Evolutionary conservation across 495 filamentous ascomycete species (phyloP).

Genomic region (Aspergillus diversus): DNA sequence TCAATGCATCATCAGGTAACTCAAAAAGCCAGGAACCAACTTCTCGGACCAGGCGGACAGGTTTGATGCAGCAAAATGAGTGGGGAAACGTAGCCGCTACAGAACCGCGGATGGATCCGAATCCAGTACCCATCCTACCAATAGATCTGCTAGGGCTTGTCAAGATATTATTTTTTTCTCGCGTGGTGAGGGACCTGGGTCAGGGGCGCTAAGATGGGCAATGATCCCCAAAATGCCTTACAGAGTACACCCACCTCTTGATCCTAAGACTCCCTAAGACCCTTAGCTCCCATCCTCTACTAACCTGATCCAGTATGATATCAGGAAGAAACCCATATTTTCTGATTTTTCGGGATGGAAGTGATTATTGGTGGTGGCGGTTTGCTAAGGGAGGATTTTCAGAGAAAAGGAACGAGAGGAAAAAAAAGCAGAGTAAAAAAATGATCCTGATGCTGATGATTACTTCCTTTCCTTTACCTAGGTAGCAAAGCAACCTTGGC

Average conservation of each 20-base stretch:
- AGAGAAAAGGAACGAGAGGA: not conserved
- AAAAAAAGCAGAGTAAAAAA: not conserved
- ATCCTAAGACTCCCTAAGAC: not conserved
- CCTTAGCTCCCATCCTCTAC: slow-evolving; percentile 4
- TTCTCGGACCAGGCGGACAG: slow-evolving; percentile 23
- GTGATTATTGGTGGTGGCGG: slow-evolving; percentile 15
- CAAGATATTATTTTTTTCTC: slow-evolving; percentile 26
- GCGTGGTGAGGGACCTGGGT: slow-evolving; percentile 20
- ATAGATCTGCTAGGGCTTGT: slow-evolving; percentile 27
- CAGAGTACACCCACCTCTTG: not conserved
- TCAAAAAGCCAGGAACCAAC: slow-evolving; percentile 28
- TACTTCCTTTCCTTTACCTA: not conserved
- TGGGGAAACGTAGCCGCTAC: slow-evolving; percentile 25
- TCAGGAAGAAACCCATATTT: slow-evolving; percentile 10
- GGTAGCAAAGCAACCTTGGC: not conserved
- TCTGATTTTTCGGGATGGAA: slow-evolving; percentile 15
- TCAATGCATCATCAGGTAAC: slow-evolving; percentile 12
- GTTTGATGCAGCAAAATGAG: slow-evolving; percentile 22
- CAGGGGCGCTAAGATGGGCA: slow-evolving; percentile 20
- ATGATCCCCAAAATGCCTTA: slow-evolving; percentile 11
- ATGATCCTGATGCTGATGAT: not conserved
- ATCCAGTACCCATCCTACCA: slow-evolving; percentile 22
- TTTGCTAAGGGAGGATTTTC: slow-evolving; percentile 4
- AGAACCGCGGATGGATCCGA: slow-evolving; percentile 32
- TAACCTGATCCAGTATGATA: slow-evolving; percentile 10